These are phyloP conservation scores for Inosperma sp. DNA, from an alignment of 768 basidiomycete genomes.

Conservation along the genomic window DNA sequence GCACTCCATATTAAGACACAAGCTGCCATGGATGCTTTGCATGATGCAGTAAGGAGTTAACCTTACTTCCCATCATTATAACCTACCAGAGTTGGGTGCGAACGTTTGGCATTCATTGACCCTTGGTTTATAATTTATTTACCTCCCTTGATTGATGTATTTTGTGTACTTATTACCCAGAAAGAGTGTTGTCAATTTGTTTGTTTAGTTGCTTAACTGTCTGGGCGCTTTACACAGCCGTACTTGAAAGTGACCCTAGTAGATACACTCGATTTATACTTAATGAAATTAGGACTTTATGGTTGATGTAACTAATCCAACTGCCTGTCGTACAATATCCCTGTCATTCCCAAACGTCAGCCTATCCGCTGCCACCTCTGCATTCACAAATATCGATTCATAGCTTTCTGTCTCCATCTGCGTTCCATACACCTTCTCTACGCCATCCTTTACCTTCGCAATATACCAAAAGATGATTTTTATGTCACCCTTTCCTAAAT, in stretches of 20 bases:
- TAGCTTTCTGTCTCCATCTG: slow-evolving; percentile 42
- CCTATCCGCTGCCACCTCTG: slow-evolving; percentile 30
- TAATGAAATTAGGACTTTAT: background rate
- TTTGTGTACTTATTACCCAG: no score
- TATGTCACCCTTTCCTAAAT: slow-evolving; percentile 23
- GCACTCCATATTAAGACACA: slow-evolving; percentile 34
- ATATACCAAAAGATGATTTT: slow-evolving; percentile 55
- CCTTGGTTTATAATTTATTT: background rate
- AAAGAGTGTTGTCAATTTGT: no score
- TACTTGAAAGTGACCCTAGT: background rate
- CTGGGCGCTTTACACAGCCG: no score
- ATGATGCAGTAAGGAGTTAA: slow-evolving; percentile 8
- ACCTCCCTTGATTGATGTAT: background rate
- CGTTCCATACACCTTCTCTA: slow-evolving; percentile 35
- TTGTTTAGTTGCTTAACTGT: no score
- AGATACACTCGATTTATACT: background rate
- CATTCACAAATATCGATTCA: slow-evolving; percentile 35
- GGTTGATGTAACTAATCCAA: slow-evolving; percentile 29
- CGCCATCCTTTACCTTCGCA: slow-evolving; percentile 30
- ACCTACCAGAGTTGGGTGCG: no score
- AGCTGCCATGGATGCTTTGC: slow-evolving; percentile 32
- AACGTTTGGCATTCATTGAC: background rate
- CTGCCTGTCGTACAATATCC: slow-evolving; percentile 36
- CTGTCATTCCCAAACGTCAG: slow-evolving; percentile 37
- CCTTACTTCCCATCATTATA: background rate